phyloP scores from a whole-genome alignment of 768 basidiomycete genomes.

The Mycena maculata region DNA sequence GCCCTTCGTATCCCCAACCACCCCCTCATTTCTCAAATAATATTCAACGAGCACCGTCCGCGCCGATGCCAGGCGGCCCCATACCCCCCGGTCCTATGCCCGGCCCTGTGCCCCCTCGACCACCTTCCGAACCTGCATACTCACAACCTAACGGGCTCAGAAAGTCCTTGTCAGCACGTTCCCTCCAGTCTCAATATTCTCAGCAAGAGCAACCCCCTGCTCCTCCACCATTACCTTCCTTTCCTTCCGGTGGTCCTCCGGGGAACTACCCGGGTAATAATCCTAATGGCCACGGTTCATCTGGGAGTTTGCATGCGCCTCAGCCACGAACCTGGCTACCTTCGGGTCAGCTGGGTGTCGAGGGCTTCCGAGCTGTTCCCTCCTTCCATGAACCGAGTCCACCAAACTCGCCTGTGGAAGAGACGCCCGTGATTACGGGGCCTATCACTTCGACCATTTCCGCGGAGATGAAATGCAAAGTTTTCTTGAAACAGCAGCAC shows the following conservation, averaged over 20 bases:
- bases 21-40: constrained; percentile 28
- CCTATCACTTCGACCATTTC: constrained; percentile 83
- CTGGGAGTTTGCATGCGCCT: constrained; percentile 53
- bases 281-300: constrained; percentile 41
- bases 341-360: constrained; percentile 65
- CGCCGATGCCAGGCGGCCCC: constrained; percentile 26
- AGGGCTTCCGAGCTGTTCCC: constrained; percentile 63
- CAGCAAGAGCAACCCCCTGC: constrained; percentile 52
- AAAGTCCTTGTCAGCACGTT: constrained; percentile 70
- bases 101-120: constrained; percentile 50
- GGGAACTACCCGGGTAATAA: constrained; percentile 50
- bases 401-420: constrained; percentile 81
- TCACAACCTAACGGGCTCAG: constrained; percentile 45
- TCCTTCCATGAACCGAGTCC: constrained; percentile 82
- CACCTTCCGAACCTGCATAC: constrained; percentile 61
- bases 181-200: constrained; percentile 64
- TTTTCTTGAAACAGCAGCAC: constrained; percentile 95
- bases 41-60: constrained; percentile 35
- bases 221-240: constrained; percentile 57
- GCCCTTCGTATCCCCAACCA: constrained; percentile 27
- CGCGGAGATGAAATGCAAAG: constrained; percentile 97
- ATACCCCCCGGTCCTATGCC: constrained; percentile 41
- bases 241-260: constrained; percentile 46
- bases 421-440: constrained; percentile 63
- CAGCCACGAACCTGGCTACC: constrained; percentile 69